Evolutionary conservation across 805 yeast species (phyloP), one percentile per base, ranked within the genome.

Genomic region (Saturnispora besseyi): DNA sequence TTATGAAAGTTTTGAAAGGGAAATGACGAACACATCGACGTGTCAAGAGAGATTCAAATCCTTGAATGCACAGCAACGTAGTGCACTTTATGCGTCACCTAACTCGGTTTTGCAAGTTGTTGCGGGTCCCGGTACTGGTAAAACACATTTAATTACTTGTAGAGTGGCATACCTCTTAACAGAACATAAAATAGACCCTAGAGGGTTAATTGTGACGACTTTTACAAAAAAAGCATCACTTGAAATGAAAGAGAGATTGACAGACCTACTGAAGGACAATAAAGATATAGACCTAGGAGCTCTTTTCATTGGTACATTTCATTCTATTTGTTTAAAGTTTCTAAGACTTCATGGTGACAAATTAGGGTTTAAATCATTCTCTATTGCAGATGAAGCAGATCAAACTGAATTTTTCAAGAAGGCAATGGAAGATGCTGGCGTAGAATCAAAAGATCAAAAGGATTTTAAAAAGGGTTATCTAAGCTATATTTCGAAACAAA

Each of bases 211-310:
- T 1, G 93, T 90, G 21, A 87, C 96, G 5, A 90, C 98, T 0
- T 91, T 91, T 68, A 91, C 98, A 11, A 86, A 87, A 58, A 87
- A 85, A 58, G 98, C 99, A 0, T 95, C 97, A 1, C 76, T 72
- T 47, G 98, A 91, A 66, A 82, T 91, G 86, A 66, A 70, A 11
- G 83, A 78, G 31, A 71, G 98, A 40, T 65, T 91, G 18, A 50
- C 46, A 0, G 42, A 24, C 4, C 34, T 76, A 46, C 57, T 80
- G 7, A 45, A 59, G 6, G 64, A 56, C 3, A 28, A 44, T 26
- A 58, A 70, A 0, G 60, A 63, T 5, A 62, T 78, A 10, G 49
- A 59, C 22, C 62, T 64, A 3, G 58, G 69, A 1, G 71, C 72
- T 44, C 63, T 91, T 21, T 65, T 82, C 51, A 78, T 90, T 32